A percentile compares a stretch with the other conserved stretches of the same genome.
phyloP scores from a whole-genome alignment of 306 rosid species.

The Delonix regia region DNA sequence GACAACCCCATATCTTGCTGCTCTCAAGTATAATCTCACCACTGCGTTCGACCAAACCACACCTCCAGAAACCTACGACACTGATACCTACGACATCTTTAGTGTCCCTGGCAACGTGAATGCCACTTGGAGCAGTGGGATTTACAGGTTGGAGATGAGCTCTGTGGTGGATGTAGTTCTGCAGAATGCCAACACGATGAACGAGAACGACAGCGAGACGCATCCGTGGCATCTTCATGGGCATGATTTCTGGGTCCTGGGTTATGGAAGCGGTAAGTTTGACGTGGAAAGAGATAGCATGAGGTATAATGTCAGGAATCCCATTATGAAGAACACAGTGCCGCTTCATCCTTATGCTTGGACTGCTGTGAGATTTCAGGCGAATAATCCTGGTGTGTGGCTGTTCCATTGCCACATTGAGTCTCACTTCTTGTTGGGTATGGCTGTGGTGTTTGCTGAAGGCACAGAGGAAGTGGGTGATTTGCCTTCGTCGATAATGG shows the following conservation, averaged over 20 bases:
- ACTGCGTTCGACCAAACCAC: background rate
- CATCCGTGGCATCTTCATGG: constrained; percentile 27
- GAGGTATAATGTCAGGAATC: background rate
- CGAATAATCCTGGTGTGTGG: constrained; percentile 17
- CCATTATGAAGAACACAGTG: constrained; percentile 6
- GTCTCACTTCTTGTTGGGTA: constrained; percentile 14
- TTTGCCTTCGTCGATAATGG: constrained; percentile 3
- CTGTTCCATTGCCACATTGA: constrained; percentile 20
- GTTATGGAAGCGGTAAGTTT: background rate
- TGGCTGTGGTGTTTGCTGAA: constrained; percentile 2
- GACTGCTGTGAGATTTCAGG: constrained; percentile 18
- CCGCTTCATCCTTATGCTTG: constrained; percentile 1
- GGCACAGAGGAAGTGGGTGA: background rate
- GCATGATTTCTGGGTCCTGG: too few relatives aligned
- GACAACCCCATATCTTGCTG: background rate
- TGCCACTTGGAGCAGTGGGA: background rate
- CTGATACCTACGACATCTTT: background rate
- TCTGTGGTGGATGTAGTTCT: background rate
- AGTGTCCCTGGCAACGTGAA: background rate
- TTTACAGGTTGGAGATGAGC: background rate
- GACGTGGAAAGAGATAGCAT: background rate
- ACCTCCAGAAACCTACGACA: background rate
- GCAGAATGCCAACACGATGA: constrained; percentile 8
- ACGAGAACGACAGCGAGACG: background rate
- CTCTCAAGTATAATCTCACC: background rate